Conservation (phyloP, 2,329 filamentous ascomycete species). For the Emmonsia crescens region DNA sequence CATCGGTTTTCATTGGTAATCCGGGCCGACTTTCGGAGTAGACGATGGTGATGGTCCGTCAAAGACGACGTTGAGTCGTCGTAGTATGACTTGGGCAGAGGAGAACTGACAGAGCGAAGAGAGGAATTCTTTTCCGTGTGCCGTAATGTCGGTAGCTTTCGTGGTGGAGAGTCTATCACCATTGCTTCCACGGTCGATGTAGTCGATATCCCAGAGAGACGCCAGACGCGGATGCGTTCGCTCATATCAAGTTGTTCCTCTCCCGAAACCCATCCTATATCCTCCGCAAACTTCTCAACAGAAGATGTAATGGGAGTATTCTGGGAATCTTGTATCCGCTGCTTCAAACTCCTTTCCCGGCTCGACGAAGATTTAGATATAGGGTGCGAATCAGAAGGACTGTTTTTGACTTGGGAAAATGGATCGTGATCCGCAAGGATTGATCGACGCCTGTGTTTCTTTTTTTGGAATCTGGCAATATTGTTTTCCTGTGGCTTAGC, state of each 20-base stretch:
- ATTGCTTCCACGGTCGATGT: constrained; percentile 47
- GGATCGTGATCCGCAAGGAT: background rate
- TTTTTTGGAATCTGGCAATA: background rate
- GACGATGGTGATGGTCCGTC: constrained; percentile 34
- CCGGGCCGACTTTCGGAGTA: constrained; percentile 41
- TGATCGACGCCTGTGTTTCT: constrained; percentile 4
- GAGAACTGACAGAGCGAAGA: constrained; percentile 31
- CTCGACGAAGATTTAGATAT: constrained; percentile 3
- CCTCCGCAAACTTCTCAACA: constrained; percentile 39
- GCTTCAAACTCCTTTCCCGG: constrained; percentile 23
- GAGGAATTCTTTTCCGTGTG: constrained; percentile 45
- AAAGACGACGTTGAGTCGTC: constrained; percentile 35
- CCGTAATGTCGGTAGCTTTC: constrained; percentile 37
- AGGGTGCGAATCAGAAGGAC: background rate
- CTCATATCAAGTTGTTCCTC: constrained; percentile 19
- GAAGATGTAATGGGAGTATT: constrained; percentile 22
- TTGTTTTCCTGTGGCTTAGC: constrained; percentile 25
- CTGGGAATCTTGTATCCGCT: constrained; percentile 23
- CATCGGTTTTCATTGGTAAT: constrained; percentile 38
- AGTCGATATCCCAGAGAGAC: constrained; percentile 42
- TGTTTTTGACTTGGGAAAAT: background rate
- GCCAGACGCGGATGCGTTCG: constrained; percentile 23
- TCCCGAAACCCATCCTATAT: constrained; percentile 40
- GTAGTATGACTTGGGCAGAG: constrained; percentile 34
- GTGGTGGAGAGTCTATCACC: constrained; percentile 42